phyloP scores from a whole-genome alignment of 306 rosid species.

The Leucaena leucocephala region DNA sequence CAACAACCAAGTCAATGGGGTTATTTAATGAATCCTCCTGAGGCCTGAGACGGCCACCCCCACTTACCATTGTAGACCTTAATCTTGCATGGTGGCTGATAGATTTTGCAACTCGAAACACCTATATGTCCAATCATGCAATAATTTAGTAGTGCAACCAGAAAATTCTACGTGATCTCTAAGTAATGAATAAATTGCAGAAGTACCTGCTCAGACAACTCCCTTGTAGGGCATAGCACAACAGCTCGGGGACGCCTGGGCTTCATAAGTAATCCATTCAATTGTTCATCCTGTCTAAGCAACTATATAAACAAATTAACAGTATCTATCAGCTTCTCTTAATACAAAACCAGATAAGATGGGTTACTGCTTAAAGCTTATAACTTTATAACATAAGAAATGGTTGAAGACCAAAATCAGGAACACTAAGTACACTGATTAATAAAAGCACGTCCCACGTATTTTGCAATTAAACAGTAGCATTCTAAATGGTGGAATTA shows the following conservation, averaged over 20 bases:
- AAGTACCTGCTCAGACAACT: constrained; percentile 88
- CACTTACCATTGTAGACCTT: constrained; percentile 91
- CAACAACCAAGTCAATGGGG: constrained; percentile 90
- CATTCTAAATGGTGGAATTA: constrained; percentile 4
- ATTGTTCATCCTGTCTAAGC: constrained; percentile 79
- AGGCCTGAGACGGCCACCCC: constrained; percentile 89
- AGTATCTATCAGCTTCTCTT: constrained; percentile 22
- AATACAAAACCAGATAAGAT: constrained; percentile 25
- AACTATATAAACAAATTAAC: constrained; percentile 53
- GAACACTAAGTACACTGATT: constrained; percentile 3
- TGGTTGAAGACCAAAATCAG: not conserved
- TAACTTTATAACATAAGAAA: constrained; percentile 24
- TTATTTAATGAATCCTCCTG: constrained; percentile 86
- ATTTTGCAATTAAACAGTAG: constrained; percentile 16
- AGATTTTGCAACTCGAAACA: constrained; percentile 88
- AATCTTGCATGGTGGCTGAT: constrained; percentile 91
- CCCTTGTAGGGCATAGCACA: constrained; percentile 92
- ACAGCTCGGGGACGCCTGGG: constrained; percentile 92
- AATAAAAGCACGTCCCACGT: constrained; percentile 6
- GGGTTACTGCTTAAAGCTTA: constrained; percentile 7
- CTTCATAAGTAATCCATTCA: constrained; percentile 70
- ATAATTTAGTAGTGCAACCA: constrained; percentile 35
- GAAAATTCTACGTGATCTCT: constrained; percentile 3
- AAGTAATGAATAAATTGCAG: constrained; percentile 36
- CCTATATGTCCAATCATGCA: constrained; percentile 52